Evolutionary conservation across 352 stramenopile species (phyloP), one percentile per base, ranked within the genome.

Genomic region (Pythium aquatile): DNA sequence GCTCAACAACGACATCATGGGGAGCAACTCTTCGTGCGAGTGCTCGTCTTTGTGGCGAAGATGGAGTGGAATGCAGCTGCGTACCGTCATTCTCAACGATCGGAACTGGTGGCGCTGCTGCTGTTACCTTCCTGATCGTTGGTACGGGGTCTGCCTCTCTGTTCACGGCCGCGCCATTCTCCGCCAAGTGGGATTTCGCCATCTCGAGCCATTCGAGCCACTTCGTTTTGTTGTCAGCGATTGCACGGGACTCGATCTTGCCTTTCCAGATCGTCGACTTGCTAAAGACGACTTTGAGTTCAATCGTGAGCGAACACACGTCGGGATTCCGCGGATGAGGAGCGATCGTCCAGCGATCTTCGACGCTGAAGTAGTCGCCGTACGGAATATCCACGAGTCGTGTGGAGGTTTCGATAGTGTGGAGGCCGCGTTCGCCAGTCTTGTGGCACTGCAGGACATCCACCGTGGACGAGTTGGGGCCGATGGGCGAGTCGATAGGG

Each of bases 191-290:
- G 8, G 79, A 57, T 56, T 87, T 87, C 9, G 87, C 87, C 69
- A 88, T 77, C 1, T 68, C 47, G 24, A 88, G 71, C 87, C 87
- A 95, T 33, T 83, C 68, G 30, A 82, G 52, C 77, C 82, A 90
- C 70, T 93, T 93, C 13, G 57, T 58, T 55, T 82, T 85, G 67
- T 91, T 93, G 58, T 95, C 87, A 29, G 75, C 73, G 16, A 89
- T 81, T 55, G 85, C 85, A 20, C 85, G 79, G 10, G 79, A 63
- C 58, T 94, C 81, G 63, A 95, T 95, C 61, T 78, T 81, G 29
- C 86, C 80, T 52, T 85, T 88, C 87, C 87, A 95, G 58, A 95
- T 84, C 32, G 87, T 95, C 24, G 85, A 94, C 62, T 93, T 92
- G 56, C 70, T 77, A 47, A 95, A 95, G 8, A 87, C 83, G 44